Evolutionary conservation across 805 yeast genomes (phyloP), one percentile per base, ranked within the genome.

Genomic region (Hanseniaspora occidentalis): DNA sequence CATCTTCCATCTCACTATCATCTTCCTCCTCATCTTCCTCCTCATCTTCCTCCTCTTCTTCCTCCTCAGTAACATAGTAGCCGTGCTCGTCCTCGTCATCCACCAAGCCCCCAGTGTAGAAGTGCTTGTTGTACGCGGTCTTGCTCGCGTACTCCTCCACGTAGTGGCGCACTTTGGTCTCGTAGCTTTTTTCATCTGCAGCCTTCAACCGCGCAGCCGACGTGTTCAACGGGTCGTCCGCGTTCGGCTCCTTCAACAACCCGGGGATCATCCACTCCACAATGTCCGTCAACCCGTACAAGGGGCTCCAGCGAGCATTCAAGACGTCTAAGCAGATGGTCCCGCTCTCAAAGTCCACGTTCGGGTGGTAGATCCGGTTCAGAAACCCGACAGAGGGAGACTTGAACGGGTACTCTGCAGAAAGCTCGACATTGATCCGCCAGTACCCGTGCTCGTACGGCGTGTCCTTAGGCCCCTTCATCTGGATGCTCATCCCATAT

Each of bases 281-380:
- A 20, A 89, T 83, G 57, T 92, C 92, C 48, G 79, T 67, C 48
- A 92, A 71, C 41, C 92, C 96, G 66, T 86, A 89, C 85, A 89
- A 83, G 2, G 98, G 97, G 33, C 94, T 83, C 98, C 98, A 89
- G 1, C 97, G 85, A 56, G 89, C 96, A 58, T 89, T 89, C 47
- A 89, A 88, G 14, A 92, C 97, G 58, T 89, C 97, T 38, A 89
- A 73, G 61, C 98, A 89, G 6, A 89, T 96, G 0, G 94, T 77
- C 0, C 98, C 98, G 13, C 76, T 78, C 21, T 76, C 70, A 56
- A 86, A 94, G 56, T 89, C 98, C 46, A 89, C 86, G 54, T 89
- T 89, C 5, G 98, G 98, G 58, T 89, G 98, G 62, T 76, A 88
- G 16, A 92, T 89, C 55, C 79, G 82, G 61, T 88, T 92, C 39